phyloP scores from a whole-genome alignment of 2,329 filamentous ascomycete species.

The Aspergillus awamori region DNA sequence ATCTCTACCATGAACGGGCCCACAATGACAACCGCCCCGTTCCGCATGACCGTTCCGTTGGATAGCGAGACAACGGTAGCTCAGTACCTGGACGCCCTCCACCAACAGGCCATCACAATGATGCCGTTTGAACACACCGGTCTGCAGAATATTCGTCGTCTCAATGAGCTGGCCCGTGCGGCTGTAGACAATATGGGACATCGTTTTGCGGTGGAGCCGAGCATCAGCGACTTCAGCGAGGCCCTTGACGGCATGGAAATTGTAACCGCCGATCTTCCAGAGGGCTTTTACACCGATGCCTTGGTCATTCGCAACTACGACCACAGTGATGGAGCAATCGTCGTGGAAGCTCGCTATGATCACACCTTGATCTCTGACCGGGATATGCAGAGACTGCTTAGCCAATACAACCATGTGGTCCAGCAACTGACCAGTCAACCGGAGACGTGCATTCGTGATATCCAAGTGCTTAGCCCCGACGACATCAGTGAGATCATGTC shows the following conservation, averaged over 20 bases:
- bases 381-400: neutral
- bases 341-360: neutral
- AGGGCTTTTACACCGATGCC: neutral
- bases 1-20: constrained; percentile 43
- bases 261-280: neutral
- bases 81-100: neutral
- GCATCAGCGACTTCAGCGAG: neutral
- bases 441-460: neutral
- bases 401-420: neutral
- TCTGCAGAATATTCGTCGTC: neutral
- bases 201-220: neutral
- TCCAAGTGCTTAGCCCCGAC: neutral
- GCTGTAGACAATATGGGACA: neutral
- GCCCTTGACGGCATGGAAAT: neutral
- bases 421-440: neutral
- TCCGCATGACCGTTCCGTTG: constrained; percentile 13
- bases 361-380: neutral
- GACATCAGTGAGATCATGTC: neutral
- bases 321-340: neutral
- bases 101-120: neutral
- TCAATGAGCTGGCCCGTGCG: neutral
- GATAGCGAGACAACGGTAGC: neutral
- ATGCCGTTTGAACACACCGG: neutral
- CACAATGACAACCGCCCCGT: constrained; percentile 22
- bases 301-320: neutral